These are phyloP conservation scores for Hemileccinum rubropunctum DNA, from an alignment of 768 basidiomycete species.

Conservation along the genomic window DNA sequence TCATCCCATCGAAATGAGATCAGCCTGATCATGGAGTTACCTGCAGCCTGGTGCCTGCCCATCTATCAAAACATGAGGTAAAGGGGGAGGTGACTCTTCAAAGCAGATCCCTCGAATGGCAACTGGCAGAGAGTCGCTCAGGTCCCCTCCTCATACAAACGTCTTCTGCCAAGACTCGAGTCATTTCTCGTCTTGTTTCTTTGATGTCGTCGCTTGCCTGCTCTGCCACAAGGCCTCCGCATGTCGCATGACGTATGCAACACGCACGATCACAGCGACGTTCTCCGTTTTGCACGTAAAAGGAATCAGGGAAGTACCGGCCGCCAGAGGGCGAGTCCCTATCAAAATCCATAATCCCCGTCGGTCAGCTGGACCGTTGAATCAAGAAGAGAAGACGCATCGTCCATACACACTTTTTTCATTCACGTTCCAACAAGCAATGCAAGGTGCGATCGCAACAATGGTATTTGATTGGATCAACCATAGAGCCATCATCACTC, in stretches of 20 bases:
- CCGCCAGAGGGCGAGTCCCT: slow-evolving; percentile 1
- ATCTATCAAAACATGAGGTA: slow-evolving; percentile 19
- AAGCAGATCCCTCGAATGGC: neutral
- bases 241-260: slow-evolving; percentile 20
- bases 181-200: neutral
- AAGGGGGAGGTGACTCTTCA: slow-evolving; percentile 1
- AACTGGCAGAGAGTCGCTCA: neutral
- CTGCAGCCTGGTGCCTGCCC: slow-evolving; percentile 1
- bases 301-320: slow-evolving; percentile 8
- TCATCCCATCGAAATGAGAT: slow-evolving; percentile 2
- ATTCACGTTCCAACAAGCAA: slow-evolving; percentile 2
- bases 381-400: slow-evolving; percentile 7
- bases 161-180: slow-evolving; percentile 1
- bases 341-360: slow-evolving; percentile 15
- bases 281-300: slow-evolving; percentile 21
- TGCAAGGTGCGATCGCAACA: slow-evolving; percentile 1
- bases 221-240: slow-evolving; percentile 17
- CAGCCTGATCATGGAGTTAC: neutral
- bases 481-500: slow-evolving; percentile 1
- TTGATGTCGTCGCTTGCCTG: slow-evolving; percentile 5
- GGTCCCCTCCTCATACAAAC: no score
- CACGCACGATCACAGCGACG: slow-evolving; percentile 5
- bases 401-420: slow-evolving; percentile 1
- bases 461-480: slow-evolving; percentile 11
- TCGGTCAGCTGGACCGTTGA: neutral